Evolutionary conservation across 352 stramenopile genomes (phyloP), one percentile per base, ranked within the genome.

Genomic region (Globisporangium takayamanum): DNA sequence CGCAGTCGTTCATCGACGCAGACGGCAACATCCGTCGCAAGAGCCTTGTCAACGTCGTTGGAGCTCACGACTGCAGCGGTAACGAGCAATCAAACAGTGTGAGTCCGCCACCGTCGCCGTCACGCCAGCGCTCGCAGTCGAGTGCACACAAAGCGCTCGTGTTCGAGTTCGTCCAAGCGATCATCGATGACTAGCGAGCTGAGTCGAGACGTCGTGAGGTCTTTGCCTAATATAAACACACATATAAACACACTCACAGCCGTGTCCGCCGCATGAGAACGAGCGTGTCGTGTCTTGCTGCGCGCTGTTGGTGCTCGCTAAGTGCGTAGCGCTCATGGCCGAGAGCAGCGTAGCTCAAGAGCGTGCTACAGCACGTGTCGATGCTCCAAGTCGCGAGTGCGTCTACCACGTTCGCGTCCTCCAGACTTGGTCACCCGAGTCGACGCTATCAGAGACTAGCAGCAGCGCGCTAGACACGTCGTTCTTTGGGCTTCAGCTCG

Each of bases 401-500:
- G 42, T 63, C 20, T 80, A 78, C 33, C 71, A 80, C 11, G 67
- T 80, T 5, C 62, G 74, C 25, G 53, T 78, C 33, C 68, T 73
- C 30, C 67, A 73, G 26, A 30, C 37, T 14, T 80, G 74, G 74
- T 0, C 49, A 5, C 10, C 11, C 5, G 36, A 50, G n/a, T 15
- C 30, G 10, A 12, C 18, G 12, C 1, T 30, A 18, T 11, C 47
- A 6, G 22, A 33, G 15, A 20, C n/a, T 3, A 37, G 5, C n/a
- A 59, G 33, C 28, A 47, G 18, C n/a, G 30, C 25, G 11, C 54
- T 14, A 15, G 42, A 41, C 5, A 59, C 33, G 28, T 76, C 73
- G 5, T 83, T 80, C 51, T 80, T 75, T 46, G 74, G 74, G 3
- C 51, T 83, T 22, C 55, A 78, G 45, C 69, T 83, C 0, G 74